Conservation (phyloP, 2,329 filamentous ascomycete genomes). For the Colletotrichum falcatum region DNA sequence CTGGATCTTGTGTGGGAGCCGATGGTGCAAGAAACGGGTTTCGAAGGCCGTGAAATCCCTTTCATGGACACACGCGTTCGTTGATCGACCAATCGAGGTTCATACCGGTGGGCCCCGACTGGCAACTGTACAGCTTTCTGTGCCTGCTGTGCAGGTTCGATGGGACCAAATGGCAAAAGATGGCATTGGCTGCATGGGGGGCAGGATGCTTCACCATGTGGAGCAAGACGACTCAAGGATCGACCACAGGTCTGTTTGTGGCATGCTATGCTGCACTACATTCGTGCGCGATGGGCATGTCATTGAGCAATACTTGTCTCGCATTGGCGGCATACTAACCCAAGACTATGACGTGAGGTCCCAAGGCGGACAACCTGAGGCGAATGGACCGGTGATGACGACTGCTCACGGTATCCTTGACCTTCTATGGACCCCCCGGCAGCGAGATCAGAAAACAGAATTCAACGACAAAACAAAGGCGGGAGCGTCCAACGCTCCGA, state of each 20-base stretch:
- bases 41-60: background rate
- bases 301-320: background rate
- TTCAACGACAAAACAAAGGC: too few relatives aligned
- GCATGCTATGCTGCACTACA: background rate
- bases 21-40: background rate
- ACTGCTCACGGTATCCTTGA: background rate
- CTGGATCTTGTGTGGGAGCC: constrained; percentile 12
- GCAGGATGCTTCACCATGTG: background rate
- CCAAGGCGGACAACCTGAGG: too few relatives aligned
- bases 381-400: background rate
- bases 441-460: rapidly evolving
- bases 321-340: background rate
- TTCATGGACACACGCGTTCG: background rate
- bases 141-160: background rate
- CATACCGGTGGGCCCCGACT: background rate
- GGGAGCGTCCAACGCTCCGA: too few relatives aligned
- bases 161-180: background rate
- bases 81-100: background rate
- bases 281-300: background rate
- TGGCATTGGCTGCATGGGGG: background rate
- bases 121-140: background rate
- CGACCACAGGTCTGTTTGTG: background rate
- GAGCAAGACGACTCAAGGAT: background rate
- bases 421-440: background rate
- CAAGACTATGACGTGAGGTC: too few relatives aligned